These are phyloP conservation scores for Trichoderma simmonsii DNA, from an alignment of 2,329 filamentous ascomycete species.

Conservation along the genomic window DNA sequence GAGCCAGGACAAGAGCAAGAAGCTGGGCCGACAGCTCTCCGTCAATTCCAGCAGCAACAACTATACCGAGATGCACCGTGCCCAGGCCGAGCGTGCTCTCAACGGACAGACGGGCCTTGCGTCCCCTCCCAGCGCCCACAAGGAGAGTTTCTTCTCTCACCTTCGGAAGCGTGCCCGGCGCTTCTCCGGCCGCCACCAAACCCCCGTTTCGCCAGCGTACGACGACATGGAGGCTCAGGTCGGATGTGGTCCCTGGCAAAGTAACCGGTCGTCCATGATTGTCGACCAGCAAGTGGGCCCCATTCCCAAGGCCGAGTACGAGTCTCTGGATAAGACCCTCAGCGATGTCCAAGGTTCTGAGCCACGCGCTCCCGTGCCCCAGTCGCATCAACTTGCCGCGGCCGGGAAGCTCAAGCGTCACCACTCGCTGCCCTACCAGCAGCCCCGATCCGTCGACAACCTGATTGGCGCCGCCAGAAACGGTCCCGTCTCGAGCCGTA, in stretches of 20 bases:
- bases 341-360: slow-evolving; percentile 53
- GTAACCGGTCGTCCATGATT: slow-evolving; percentile 79
- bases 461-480: slow-evolving; percentile 53
- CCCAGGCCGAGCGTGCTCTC: slow-evolving; percentile 85
- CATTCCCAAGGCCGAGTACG: slow-evolving; percentile 54
- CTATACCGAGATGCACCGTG: slow-evolving; percentile 83
- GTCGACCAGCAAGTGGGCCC: slow-evolving; percentile 58
- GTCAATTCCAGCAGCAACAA: slow-evolving; percentile 90
- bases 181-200: slow-evolving; percentile 87
- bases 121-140: slow-evolving; percentile 75
- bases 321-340: slow-evolving; percentile 58
- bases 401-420: slow-evolving; percentile 60
- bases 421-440: slow-evolving; percentile 62
- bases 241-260: slow-evolving; percentile 85
- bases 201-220: slow-evolving; percentile 70
- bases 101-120: slow-evolving; percentile 75
- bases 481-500: slow-evolving; percentile 72
- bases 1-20: slow-evolving; percentile 73
- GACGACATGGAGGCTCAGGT: slow-evolving; percentile 93
- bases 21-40: slow-evolving; percentile 91
- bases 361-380: slow-evolving; percentile 47
- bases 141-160: slow-evolving; percentile 98
- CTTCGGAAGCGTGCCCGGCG: slow-evolving; percentile 88
- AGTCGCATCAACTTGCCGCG: slow-evolving; percentile 47
- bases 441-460: slow-evolving; percentile 62